phyloP scores from a whole-genome alignment of 2,329 filamentous ascomycete genomes.

The Colletotrichum sp. region DNA sequence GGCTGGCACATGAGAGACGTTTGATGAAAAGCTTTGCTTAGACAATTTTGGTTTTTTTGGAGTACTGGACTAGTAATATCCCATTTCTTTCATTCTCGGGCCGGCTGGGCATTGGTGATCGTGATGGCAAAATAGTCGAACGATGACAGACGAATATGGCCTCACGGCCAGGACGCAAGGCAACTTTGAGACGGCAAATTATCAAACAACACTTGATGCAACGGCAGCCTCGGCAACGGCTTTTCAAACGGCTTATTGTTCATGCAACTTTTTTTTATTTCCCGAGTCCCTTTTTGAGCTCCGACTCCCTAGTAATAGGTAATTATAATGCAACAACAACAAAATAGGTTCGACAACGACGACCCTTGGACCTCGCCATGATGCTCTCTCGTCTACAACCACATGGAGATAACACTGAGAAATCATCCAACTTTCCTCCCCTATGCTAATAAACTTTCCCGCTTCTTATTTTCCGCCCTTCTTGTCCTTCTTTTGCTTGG shows the following conservation, averaged over 20 bases:
- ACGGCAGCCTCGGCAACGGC: background rate
- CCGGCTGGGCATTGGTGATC: background rate
- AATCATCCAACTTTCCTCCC: background rate
- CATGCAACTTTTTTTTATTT: background rate
- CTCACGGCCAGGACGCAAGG: background rate
- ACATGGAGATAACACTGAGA: conserved; percentile 3
- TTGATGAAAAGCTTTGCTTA: conserved; percentile 11
- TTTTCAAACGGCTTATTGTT: background rate
- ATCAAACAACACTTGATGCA: background rate
- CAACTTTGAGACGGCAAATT: background rate
- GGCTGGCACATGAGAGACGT: background rate
- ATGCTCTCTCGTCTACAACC: conserved; percentile 4
- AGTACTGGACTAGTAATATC: conserved; percentile 15
- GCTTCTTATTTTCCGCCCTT: conserved; percentile 14
- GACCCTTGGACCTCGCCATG: background rate
- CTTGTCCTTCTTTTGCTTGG: conserved; percentile 21
- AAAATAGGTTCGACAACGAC: background rate
- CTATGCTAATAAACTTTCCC: background rate
- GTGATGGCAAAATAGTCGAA: background rate
- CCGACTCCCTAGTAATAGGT: conserved; percentile 21
- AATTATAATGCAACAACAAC: conserved; percentile 19
- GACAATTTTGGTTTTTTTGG: background rate
- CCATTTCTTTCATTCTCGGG: background rate
- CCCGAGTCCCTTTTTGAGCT: conserved; percentile 1
- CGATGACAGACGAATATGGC: background rate